phyloP scores from a whole-genome alignment of 257 asterid genomes.

The Gentiana macrophylla region DNA sequence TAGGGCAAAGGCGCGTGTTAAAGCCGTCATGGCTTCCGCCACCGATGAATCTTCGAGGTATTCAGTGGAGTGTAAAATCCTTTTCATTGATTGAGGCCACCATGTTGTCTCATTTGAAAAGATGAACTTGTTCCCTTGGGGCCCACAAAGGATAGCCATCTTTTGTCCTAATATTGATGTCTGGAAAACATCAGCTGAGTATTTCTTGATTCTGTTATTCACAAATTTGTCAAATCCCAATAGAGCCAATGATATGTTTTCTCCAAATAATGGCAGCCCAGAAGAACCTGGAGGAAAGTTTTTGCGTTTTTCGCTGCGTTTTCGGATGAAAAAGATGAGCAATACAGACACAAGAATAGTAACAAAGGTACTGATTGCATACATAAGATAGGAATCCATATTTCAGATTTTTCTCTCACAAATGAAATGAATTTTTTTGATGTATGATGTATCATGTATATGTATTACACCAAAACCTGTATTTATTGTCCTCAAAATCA shows the following conservation, averaged over 20 bases:
- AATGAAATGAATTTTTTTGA: too few species aligned
- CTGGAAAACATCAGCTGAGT: constrained; percentile 26
- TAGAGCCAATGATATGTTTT: not conserved
- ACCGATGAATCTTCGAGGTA: constrained; percentile 26
- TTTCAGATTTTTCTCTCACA: too few species aligned
- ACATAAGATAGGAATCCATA: too few species aligned
- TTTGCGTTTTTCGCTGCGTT: not conserved
- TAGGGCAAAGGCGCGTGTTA: constrained; percentile 31
- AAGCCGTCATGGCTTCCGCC: constrained; percentile 23
- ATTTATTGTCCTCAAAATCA: too few species aligned
- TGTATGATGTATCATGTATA: too few species aligned
- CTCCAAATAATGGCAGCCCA: constrained; percentile 4
- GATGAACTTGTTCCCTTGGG: constrained; percentile 57
- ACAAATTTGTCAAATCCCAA: constrained; percentile 2
- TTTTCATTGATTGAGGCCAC: constrained; percentile 67
- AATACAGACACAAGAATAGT: not conserved
- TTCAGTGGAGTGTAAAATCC: constrained; percentile 27
- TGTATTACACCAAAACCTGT: too few species aligned
- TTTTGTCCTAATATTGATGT: constrained; percentile 50
- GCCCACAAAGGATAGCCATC: constrained; percentile 55
- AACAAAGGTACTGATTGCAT: not conserved
- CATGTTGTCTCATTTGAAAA: constrained; percentile 53
- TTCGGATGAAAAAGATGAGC: constrained; percentile 1
- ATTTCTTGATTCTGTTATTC: not conserved
- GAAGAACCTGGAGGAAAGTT: constrained; percentile 4